These are phyloP conservation scores for Tubosaeta sp. DNA, from an alignment of 768 basidiomycete species.

Conservation along the genomic window DNA sequence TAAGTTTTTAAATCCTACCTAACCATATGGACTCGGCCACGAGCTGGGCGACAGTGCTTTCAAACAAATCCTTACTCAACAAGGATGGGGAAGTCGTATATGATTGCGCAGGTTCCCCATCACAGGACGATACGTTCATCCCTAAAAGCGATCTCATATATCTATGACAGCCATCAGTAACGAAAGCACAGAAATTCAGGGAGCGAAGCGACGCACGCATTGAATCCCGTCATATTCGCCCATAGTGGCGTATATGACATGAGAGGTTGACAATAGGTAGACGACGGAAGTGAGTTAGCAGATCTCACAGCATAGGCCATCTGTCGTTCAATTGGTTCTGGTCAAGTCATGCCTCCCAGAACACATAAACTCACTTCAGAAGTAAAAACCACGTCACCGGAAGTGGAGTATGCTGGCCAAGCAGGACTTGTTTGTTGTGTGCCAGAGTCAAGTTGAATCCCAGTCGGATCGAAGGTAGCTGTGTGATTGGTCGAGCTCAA, in stretches of 20 bases:
- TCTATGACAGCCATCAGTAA: neutral
- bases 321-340: neutral
- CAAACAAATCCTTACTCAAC: neutral
- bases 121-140: neutral
- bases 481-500: neutral
- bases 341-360: neutral
- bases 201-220: neutral
- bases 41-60: neutral
- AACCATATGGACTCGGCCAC: neutral
- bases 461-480: neutral
- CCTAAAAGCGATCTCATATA: neutral
- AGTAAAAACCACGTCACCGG: neutral
- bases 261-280: neutral
- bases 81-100: neutral
- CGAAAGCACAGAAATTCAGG: neutral
- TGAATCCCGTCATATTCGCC: neutral
- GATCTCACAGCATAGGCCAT: neutral
- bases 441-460: neutral
- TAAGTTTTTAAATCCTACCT: neutral
- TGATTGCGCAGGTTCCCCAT: neutral
- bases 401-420: neutral
- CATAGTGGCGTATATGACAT: neutral
- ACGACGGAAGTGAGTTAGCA: neutral
- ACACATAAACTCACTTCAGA: neutral
- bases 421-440: neutral